Conservation (phyloP, 1,139 yeast genomes). For the Saccharomyces uvarum region DNA sequence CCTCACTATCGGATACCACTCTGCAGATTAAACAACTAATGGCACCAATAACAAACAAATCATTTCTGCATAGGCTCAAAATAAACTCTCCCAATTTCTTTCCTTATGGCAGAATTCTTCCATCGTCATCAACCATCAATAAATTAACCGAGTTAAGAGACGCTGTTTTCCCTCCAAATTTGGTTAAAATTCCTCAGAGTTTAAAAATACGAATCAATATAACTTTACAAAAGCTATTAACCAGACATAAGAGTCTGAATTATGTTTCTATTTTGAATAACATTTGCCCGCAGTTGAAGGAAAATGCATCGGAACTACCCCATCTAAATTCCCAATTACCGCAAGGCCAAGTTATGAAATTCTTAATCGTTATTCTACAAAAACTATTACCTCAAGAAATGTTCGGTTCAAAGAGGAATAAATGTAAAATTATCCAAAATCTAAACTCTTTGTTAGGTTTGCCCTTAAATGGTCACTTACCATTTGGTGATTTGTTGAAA, state of each 20-base stretch:
- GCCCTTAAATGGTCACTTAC: conserved; percentile 33
- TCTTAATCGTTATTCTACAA: conserved; percentile 38
- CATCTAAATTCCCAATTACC: conserved; percentile 15
- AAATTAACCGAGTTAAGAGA: conserved; percentile 5
- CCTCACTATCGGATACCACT: not conserved
- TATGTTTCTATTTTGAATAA: conserved; percentile 12
- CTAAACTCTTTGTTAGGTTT: conserved; percentile 38
- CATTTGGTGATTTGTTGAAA: conserved; percentile 27
- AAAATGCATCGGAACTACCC: not conserved
- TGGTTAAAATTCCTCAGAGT: conserved; percentile 1
- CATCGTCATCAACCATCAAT: not conserved
- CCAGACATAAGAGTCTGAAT: conserved; percentile 9
- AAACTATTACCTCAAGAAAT: conserved; percentile 45
- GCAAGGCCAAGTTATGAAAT: conserved; percentile 33
- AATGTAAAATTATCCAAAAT: conserved; percentile 34
- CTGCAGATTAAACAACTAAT: not conserved
- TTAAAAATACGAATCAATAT: conserved; percentile 4
- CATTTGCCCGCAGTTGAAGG: conserved; percentile 15
- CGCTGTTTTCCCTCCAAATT: conserved; percentile 9
- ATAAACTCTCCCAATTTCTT: not conserved
- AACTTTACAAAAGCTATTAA: conserved; percentile 8
- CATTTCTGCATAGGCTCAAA: not conserved
- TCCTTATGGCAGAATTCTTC: conserved; percentile 3
- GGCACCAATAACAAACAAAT: not conserved
- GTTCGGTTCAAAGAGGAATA: conserved; percentile 52